Conservation (phyloP, 345 rosid species). For the Xanthoceras sorbifolium region DNA sequence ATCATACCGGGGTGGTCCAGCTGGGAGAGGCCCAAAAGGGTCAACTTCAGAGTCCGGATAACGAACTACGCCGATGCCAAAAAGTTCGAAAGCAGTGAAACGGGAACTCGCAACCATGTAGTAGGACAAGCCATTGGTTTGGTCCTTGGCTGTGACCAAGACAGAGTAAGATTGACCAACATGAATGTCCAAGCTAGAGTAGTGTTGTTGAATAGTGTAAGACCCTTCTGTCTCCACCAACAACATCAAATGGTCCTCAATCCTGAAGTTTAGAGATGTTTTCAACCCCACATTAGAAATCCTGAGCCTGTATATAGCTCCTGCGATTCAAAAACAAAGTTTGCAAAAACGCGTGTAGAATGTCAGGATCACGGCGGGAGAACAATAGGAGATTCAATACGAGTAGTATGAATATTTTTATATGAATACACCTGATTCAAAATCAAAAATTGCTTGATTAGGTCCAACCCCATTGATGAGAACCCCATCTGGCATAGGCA, state of each 20-base stretch:
- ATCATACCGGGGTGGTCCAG: constrained; percentile 31
- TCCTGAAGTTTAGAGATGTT: constrained; percentile 37
- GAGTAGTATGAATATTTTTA: too few relatives aligned
- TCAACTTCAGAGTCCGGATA: constrained; percentile 34
- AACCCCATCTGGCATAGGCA: constrained; percentile 27
- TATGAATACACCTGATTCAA: constrained; percentile 23
- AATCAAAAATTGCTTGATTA: constrained; percentile 18
- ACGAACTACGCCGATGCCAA: constrained; percentile 34
- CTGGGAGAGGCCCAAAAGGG: constrained; percentile 31
- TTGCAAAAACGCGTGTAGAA: neutral
- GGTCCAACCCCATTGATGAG: constrained; percentile 35
- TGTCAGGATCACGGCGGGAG: neutral
- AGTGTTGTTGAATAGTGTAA: constrained; percentile 31
- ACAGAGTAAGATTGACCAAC: constrained; percentile 45
- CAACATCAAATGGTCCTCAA: constrained; percentile 29
- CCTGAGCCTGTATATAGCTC: constrained; percentile 35
- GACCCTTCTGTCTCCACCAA: constrained; percentile 53
- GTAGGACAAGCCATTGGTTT: constrained; percentile 27
- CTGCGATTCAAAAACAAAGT: constrained; percentile 11
- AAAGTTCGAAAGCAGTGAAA: constrained; percentile 28
- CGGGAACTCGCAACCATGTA: constrained; percentile 50
- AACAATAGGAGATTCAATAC: too few relatives aligned
- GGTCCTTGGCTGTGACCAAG: constrained; percentile 36
- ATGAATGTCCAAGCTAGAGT: constrained; percentile 40
- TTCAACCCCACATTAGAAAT: constrained; percentile 41